phyloP scores from a whole-genome alignment of 2,329 filamentous ascomycete genomes.

The Mycosphaerella arachidis region DNA sequence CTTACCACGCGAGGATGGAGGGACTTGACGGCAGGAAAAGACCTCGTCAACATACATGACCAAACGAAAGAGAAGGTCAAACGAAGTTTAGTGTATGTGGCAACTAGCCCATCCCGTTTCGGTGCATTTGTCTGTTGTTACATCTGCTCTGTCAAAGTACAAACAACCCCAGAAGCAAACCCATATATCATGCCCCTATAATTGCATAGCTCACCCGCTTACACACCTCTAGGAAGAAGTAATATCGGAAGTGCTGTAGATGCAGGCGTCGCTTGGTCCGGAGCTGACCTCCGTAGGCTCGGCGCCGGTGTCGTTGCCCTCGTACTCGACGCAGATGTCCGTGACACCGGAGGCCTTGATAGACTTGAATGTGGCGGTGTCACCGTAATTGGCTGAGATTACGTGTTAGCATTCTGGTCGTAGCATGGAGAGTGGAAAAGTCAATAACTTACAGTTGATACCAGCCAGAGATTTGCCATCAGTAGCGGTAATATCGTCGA shows the following conservation, averaged over 20 bases:
- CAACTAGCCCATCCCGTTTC: background rate
- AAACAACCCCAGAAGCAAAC: background rate
- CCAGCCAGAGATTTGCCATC: constrained; percentile 43
- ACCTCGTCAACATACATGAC: too few relatives aligned
- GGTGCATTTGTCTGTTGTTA: background rate
- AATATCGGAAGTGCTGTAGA: constrained; percentile 30
- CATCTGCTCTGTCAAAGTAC: background rate
- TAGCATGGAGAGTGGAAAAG: background rate
- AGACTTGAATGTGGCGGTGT: constrained; percentile 31
- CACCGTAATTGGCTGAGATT: constrained; percentile 41
- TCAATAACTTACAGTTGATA: constrained; percentile 39
- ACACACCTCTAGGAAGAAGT: constrained; percentile 9
- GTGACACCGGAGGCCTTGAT: constrained; percentile 35
- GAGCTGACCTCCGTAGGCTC: constrained; percentile 32
- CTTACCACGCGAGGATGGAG: too few relatives aligned
- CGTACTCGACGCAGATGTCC: constrained; percentile 36
- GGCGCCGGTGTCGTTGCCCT: constrained; percentile 33
- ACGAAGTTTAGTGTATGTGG: too few relatives aligned
- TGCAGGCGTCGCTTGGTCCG: constrained; percentile 33
- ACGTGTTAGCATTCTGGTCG: background rate
- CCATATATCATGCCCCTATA: background rate
- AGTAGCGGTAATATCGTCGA: constrained; percentile 42
- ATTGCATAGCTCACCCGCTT: background rate
- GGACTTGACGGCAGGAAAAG: too few relatives aligned
- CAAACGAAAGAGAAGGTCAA: too few relatives aligned